phyloP scores from a whole-genome alignment of 805 yeast species.

The Kregervanrija fluxuum region DNA sequence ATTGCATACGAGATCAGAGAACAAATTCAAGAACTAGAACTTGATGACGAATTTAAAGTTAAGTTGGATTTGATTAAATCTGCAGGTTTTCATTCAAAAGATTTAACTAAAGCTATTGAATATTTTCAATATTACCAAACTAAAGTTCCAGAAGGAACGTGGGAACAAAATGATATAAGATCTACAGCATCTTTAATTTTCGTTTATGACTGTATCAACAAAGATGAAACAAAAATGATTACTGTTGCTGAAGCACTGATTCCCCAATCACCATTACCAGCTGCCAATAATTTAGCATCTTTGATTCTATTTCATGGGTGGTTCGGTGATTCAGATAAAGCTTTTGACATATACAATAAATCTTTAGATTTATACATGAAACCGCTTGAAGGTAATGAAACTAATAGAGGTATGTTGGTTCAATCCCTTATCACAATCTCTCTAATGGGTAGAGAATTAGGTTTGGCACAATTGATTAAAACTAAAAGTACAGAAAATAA shows the following conservation, averaged over 20 bases:
- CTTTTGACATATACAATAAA: constrained; percentile 27
- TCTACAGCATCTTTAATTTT: constrained; percentile 17
- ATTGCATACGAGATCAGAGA: constrained; percentile 10
- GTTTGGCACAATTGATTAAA: constrained; percentile 26
- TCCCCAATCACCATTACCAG: constrained; percentile 22
- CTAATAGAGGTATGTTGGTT: constrained; percentile 18
- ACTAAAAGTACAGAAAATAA: constrained; percentile 21
- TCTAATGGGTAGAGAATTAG: constrained; percentile 22
- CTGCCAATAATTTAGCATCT: constrained; percentile 19
- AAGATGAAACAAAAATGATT: constrained; percentile 9
- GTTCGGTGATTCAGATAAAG: constrained; percentile 22
- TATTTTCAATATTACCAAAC: constrained; percentile 20
- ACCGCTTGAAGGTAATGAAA: constrained; percentile 12
- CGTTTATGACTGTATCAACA: constrained; percentile 17
- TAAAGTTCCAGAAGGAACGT: constrained; percentile 18
- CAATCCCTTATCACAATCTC: constrained; percentile 22
- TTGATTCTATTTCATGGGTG: constrained; percentile 22
- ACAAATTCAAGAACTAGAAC: constrained; percentile 10
- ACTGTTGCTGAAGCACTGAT: constrained; percentile 21
- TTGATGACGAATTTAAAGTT: constrained; percentile 10
- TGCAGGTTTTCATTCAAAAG: constrained; percentile 18
- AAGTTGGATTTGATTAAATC: constrained; percentile 15
- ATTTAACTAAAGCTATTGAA: constrained; percentile 17
- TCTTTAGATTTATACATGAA: constrained; percentile 16
- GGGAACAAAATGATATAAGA: constrained; percentile 14